Base-by-base conservation (phyloP, 179 eudicot genomes). In the Dionaea muscipula region DNA sequence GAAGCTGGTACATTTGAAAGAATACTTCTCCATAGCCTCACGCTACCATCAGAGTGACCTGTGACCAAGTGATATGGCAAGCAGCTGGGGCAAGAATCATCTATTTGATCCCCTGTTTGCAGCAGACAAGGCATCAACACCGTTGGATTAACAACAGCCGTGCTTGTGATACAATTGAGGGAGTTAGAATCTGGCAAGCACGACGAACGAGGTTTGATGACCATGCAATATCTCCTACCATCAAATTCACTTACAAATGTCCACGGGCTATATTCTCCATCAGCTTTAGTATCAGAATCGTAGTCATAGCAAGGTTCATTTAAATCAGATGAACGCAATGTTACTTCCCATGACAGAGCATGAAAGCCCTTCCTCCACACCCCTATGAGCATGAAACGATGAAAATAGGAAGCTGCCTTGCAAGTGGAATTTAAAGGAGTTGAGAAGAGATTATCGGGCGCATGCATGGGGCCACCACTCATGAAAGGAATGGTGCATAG, bases 21-120 rank as follows among this genome's bases (percentile, higher is more conserved):
- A 24, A 60, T 46, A 70, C 85, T 80, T 73, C 76, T 80, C 98
- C 98, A 91, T 39, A 91, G 72, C 71, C 78, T 87, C 52, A 85
- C 59, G 56, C 66, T 82, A 63, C 98, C 98, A 74, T 75, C 81
- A 40, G 52, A 31, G 56, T 78, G 79, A 55, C 98, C 96, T 23
- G 98, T 84, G 55, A 68, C 78, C 72, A 91, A 60, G 66, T 91
- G 94, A 73, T 77, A 91, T 62, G 83, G 65, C 47, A 63, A 63
- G 62, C 61, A 47, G 49, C 56, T 64, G 27, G 52, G 43, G 46
- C 31, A 67, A 51, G 49, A 64, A 49, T 68, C 76, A 76, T 61
- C 49, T 19, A 46, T 55, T 51, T 58, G 68, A 66, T 25, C 55
- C 66, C 49, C 51, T 53, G 55, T 75, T 55, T 72, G 68, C 55